These are phyloP conservation scores for Breviolum minutum DNA, from an alignment of 73 alveolate species.

Conservation along the genomic window DNA sequence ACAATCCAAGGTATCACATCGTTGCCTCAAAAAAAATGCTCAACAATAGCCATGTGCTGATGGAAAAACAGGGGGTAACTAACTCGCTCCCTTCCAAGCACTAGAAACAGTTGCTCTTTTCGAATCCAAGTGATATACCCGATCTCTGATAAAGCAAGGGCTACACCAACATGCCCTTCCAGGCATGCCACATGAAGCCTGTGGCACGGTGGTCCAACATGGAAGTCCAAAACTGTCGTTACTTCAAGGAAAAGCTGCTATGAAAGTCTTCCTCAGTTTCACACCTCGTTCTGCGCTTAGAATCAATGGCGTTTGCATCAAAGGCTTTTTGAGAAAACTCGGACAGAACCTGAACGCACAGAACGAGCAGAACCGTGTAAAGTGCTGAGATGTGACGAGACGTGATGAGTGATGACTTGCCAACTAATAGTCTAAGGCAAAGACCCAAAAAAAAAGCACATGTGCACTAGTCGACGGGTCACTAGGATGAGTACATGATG, in stretches of 20 bases:
- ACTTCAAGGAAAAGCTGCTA: background rate
- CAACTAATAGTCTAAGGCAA: too few relatives aligned
- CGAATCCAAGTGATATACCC: slow-evolving; percentile 34
- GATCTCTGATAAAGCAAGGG: slow-evolving; percentile 95
- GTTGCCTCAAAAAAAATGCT: slow-evolving; percentile 41
- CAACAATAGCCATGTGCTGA: background rate
- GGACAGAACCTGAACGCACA: slow-evolving; percentile 81
- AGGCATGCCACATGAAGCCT: slow-evolving; percentile 96
- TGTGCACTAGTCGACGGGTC: too few relatives aligned
- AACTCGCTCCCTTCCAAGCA: background rate
- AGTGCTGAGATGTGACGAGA: background rate
- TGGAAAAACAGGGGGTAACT: too few relatives aligned
- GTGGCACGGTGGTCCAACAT: background rate
- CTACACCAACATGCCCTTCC: slow-evolving; percentile 96
- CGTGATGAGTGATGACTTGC: too few relatives aligned
- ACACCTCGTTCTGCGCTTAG: slow-evolving; percentile 86
- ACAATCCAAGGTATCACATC: slow-evolving; percentile 96
- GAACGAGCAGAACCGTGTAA: background rate
- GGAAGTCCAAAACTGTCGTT: background rate
- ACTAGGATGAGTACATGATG: too few relatives aligned
- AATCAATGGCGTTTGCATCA: slow-evolving; percentile 78
- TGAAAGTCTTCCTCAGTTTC: background rate
- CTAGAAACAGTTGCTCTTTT: background rate
- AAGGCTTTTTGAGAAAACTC: slow-evolving; percentile 95
- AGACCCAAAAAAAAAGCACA: too few relatives aligned